These are phyloP conservation scores for Claviceps monticola DNA, from an alignment of 2,329 filamentous ascomycete genomes.

Conservation along the genomic window DNA sequence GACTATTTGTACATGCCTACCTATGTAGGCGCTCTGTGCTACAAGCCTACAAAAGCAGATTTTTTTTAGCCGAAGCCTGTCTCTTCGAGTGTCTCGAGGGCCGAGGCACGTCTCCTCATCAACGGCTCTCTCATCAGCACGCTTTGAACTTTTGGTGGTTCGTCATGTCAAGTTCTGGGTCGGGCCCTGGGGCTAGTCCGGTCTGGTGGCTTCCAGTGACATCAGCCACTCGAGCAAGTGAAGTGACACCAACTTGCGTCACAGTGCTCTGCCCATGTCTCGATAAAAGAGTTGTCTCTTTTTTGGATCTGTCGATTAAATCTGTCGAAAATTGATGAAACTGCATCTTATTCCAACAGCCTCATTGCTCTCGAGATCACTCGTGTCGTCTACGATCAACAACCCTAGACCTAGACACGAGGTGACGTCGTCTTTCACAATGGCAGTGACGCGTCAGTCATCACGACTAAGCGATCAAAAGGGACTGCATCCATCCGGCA, in stretches of 20 bases:
- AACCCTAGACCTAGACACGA: background rate
- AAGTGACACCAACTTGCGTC: background rate
- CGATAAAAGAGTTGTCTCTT: background rate
- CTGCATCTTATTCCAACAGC: too few species aligned
- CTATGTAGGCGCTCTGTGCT: too few species aligned
- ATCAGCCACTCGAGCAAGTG: background rate
- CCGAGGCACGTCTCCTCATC: too few species aligned
- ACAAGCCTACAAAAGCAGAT: too few species aligned
- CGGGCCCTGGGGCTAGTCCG: background rate
- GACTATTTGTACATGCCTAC: too few species aligned
- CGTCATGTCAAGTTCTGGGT: background rate
- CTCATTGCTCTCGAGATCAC: background rate
- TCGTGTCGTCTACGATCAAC: background rate
- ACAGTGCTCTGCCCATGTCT: background rate
- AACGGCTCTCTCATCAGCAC: background rate
- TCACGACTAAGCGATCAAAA: slow-evolving; percentile 25
- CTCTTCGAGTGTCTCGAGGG: too few species aligned
- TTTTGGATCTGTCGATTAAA: background rate
- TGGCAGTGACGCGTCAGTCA: slow-evolving; percentile 22
- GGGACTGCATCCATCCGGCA: slow-evolving; percentile 4
- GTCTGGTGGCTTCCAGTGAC: background rate
- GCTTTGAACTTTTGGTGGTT: background rate
- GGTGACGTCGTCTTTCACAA: slow-evolving; percentile 4
- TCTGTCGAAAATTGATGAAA: background rate
- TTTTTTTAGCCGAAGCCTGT: too few species aligned